A percentile compares a stretch with the other conserved stretches of the same genome.
These are phyloP conservation scores for Plasmodium fragile DNA, from an alignment of 169 alveolate genomes.

Conservation along the genomic window DNA sequence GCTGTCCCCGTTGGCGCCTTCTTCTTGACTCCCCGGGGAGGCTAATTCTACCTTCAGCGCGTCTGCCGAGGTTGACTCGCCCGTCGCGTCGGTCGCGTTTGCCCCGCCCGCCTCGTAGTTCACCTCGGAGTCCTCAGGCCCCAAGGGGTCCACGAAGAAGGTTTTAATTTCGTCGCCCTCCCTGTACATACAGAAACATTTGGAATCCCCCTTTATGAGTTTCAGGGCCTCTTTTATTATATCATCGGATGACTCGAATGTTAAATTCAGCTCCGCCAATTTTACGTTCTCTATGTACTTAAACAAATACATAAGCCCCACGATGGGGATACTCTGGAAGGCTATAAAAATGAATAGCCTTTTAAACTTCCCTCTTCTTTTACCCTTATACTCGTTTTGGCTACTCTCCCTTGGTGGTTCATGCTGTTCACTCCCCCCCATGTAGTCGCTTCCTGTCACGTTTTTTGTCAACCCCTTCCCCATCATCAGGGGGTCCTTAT, in stretches of 20 bases:
- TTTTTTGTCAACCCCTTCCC: background rate
- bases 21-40: background rate
- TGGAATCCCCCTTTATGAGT: constrained; percentile 21
- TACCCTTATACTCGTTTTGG: background rate
- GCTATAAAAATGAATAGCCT: constrained; percentile 53
- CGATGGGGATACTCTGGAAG: constrained; percentile 62
- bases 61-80: background rate
- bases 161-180: constrained; percentile 37
- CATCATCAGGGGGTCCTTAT: background rate
- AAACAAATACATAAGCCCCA: constrained; percentile 56
- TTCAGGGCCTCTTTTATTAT: constrained; percentile 27
- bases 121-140: constrained; percentile 36
- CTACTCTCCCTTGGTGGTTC: background rate
- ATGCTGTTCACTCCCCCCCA: background rate
- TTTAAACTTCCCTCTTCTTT: constrained; percentile 37
- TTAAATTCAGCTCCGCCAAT: constrained; percentile 19
- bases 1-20: background rate
- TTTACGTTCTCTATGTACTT: constrained; percentile 54
- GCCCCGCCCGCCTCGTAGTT: constrained; percentile 9
- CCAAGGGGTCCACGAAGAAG: constrained; percentile 43
- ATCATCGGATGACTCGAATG: constrained; percentile 58
- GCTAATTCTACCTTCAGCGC: background rate
- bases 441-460: background rate
- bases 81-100: background rate
- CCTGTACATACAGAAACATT: constrained; percentile 45